Conservation (phyloP, 2,329 filamentous ascomycete species). For the Stagonosporopsis vannaccii region DNA sequence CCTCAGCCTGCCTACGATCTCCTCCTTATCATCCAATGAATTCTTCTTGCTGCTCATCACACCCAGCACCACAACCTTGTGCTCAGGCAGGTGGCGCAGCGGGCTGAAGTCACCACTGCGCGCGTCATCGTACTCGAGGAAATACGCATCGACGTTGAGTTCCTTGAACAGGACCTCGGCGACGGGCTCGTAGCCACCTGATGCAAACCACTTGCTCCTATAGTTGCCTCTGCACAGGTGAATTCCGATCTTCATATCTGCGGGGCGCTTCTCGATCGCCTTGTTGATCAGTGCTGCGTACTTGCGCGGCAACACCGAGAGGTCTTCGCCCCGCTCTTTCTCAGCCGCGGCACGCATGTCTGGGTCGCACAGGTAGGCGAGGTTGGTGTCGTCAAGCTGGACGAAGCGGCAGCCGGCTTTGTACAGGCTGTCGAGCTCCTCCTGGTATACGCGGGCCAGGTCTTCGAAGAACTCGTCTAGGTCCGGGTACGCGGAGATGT, state of each 20-base stretch:
- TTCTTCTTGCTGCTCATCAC: conserved; percentile 65
- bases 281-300: conserved; percentile 65
- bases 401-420: conserved; percentile 63
- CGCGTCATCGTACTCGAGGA: conserved; percentile 67
- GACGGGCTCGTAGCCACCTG: conserved; percentile 66
- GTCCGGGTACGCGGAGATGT: conserved; percentile 61
- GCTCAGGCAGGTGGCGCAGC: conserved; percentile 60
- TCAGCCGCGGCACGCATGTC: conserved; percentile 63
- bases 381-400: conserved; percentile 66
- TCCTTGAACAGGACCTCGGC: conserved; percentile 65
- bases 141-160: conserved; percentile 65
- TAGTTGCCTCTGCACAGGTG: conserved; percentile 66
- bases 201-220: conserved; percentile 64
- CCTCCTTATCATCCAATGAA: conserved; percentile 60
- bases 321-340: conserved; percentile 58
- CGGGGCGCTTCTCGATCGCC: conserved; percentile 60
- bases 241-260: conserved; percentile 64
- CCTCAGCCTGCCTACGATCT: conserved; percentile 49
- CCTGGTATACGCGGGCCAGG: conserved; percentile 62
- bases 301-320: conserved; percentile 57
- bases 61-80: conserved; percentile 64
- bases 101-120: conserved; percentile 64
- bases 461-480: conserved; percentile 65
- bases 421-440: conserved; percentile 63
- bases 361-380: conserved; percentile 66